Evolutionary conservation across 495 filamentous ascomycete species (phyloP).

Genomic region (Astrocystis sublimbata): DNA sequence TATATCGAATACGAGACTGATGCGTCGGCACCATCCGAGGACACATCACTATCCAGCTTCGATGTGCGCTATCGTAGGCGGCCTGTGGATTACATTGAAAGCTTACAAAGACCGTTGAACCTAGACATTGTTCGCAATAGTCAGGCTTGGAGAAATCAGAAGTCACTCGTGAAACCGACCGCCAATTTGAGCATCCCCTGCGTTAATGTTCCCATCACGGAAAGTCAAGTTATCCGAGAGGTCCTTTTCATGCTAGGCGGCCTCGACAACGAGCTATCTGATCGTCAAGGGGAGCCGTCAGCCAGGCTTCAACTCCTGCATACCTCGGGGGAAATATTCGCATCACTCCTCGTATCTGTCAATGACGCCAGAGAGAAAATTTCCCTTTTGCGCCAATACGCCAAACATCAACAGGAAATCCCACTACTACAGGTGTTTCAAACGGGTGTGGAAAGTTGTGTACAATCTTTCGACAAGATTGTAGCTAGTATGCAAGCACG

Average conservation of each 20-base stretch:
- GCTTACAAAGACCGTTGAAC: slow-evolving; percentile 38
- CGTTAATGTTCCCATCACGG: slow-evolving; percentile 58
- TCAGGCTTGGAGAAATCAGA: slow-evolving; percentile 61
- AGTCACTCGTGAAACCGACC: not conserved
- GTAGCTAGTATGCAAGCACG: slow-evolving; percentile 48
- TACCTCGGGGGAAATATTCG: slow-evolving; percentile 44
- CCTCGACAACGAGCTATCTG: slow-evolving; percentile 72
- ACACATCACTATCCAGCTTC: slow-evolving; percentile 40
- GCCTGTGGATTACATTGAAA: slow-evolving; percentile 39
- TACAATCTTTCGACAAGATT: slow-evolving; percentile 45
- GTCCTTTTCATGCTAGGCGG: slow-evolving; percentile 82
- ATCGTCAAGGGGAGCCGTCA: slow-evolving; percentile 38
- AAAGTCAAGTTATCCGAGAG: slow-evolving; percentile 75
- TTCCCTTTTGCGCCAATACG: slow-evolving; percentile 37
- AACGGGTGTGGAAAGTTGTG: slow-evolving; percentile 41
- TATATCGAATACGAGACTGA: slow-evolving; percentile 42
- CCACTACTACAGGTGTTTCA: slow-evolving; percentile 55
- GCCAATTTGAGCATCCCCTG: slow-evolving; percentile 30
- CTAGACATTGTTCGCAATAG: slow-evolving; percentile 55
- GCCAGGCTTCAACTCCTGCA: slow-evolving; percentile 38
- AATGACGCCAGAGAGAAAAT: slow-evolving; percentile 43
- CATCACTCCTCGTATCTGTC: slow-evolving; percentile 41
- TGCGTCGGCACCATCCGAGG: slow-evolving; percentile 36
- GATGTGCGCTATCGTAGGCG: slow-evolving; percentile 41
- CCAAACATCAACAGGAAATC: slow-evolving; percentile 34